A percentile compares a stretch with the other conserved stretches of the same genome.
These are phyloP conservation scores for Plectosphaerella sp. DNA, from an alignment of 2,329 filamentous ascomycete genomes.

Conservation along the genomic window DNA sequence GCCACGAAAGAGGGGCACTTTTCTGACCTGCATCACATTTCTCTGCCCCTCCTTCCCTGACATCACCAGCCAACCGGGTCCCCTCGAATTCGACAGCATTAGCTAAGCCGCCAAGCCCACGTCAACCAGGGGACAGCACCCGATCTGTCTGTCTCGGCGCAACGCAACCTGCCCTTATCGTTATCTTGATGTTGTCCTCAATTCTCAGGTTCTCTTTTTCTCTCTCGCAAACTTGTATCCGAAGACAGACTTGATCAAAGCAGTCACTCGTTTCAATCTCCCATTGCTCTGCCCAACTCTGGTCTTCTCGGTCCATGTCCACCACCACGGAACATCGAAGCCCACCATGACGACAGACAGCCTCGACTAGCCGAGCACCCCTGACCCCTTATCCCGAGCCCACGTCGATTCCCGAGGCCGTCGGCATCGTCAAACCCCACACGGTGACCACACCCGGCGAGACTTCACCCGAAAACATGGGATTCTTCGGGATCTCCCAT, in stretches of 20 bases:
- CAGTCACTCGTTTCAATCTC: too few species aligned
- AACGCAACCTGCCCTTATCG: not conserved
- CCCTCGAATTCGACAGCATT: not conserved
- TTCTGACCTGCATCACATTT: not conserved
- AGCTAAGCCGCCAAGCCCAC: not conserved
- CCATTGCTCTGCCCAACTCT: not conserved
- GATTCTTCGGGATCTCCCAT: slow-evolving; percentile 5
- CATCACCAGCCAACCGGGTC: not conserved
- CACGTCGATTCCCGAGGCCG: not conserved
- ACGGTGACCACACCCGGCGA: not conserved
- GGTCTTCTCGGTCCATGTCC: not conserved
- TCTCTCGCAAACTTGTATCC: too few species aligned
- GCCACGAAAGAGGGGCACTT: not conserved
- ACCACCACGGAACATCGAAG: not conserved
- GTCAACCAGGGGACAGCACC: not conserved
- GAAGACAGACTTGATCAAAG: not conserved
- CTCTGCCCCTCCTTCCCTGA: slow-evolving; percentile 2
- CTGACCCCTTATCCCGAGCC: not conserved
- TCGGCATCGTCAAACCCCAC: not conserved
- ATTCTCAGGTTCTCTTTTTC: not conserved
- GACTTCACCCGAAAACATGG: slow-evolving; percentile 1
- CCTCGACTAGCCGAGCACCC: not conserved
- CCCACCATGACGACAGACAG: not conserved
- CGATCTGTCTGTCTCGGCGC: not conserved
- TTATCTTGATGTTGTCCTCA: not conserved